Evolutionary conservation across 352 stramenopile genomes (phyloP), one percentile per base, ranked within the genome.

Genomic region (Phytophthora palmivora): DNA sequence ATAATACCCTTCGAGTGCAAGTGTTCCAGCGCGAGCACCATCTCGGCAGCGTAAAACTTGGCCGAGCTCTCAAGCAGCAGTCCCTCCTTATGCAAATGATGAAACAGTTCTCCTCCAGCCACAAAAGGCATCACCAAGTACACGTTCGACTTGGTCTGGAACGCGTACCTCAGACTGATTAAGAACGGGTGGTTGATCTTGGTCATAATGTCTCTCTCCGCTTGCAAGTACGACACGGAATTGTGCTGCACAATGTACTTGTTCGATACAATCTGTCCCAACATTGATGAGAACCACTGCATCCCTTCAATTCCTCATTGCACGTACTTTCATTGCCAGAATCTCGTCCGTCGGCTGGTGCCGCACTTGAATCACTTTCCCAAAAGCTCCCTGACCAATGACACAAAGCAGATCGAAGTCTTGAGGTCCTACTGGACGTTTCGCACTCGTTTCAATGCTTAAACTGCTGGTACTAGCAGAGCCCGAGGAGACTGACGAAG

Each of bases 221-320:
- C 79, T 53, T 94, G 83, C 22, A 94, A 53, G 51, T 92, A 92
- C 52, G 76, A 67, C 42, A 94, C 68, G 30, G 84, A 92, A 49
- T 93, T 93, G 66, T 92, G 77, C 72, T 95, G 87, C 56, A 93
- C 82, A 36, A 95, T 81, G 69, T 89, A 91, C 71, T 92, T 91
- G 67, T 92, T 92, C 37, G 74, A 89, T 33, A 94, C 82, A 63
- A 94, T 91, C 80, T 91, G 52, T 9, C 14, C 47, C 9, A 46
- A 42, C 55, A 28, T 44, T n/a, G 21, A 24, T 55, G 15, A 49
- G 14, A 28, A 42, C 15, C 21, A 21, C 18, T 21, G 50, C 37
- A 15, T 43, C 21, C 21, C 8, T 11, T 11, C 54, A 53, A 37
- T 33, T 56, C 12, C 44, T 19, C 22, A 39, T 55, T 58, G 30